Base-by-base conservation (phyloP, 2,329 filamentous ascomycete species). In the Claviceps maximensis region DNA sequence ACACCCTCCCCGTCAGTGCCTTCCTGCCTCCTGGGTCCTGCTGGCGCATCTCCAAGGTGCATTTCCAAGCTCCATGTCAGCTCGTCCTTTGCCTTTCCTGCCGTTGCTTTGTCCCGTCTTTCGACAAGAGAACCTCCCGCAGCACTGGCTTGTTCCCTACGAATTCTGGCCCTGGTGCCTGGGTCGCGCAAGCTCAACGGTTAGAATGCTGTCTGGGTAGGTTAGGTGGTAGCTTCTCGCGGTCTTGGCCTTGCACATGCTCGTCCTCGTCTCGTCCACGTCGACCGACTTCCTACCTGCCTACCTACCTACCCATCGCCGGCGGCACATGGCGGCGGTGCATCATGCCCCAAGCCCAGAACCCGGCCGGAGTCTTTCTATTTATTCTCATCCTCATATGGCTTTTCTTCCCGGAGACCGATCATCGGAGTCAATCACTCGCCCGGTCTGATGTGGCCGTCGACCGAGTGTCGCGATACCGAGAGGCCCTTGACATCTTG, bases 391-490 rank as follows among this genome's bases (percentile, higher is more conserved):
- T 68, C 52, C 61, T 76, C 67, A 58, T 71, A 54, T 71, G 69
- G 69, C 58, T 69, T 41, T 54, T 71, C 40, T 65, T 70, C 36
- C 69, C 69, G 10, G 67, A 67, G 45, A 62, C 61, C 51, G 68
- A 70, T 25, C 65, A 65, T 44, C 63, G 61, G 27, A 60, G 60
- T 27, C 63, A 67, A 48, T 64, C 67, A 21, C 58, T 65, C 2
- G 58, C 64, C 3, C 56, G 66, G 1, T 69, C 69, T 3, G 68
- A 69, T 31, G 57, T 71, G 29, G 66, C 68, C 61, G 46, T 69
- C 64, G 50, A 73, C 52, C 74, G 78, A 12, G 68, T 82, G 17
- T 66, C 65, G n/a, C 71, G 73, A 41, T 78, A 80, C 57, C 71
- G 74, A 44, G 65, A 73, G 53, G 74, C 78, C 2, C 76, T 79